phyloP scores from a whole-genome alignment of 78 protist species.

The Dictyostelium intermedium region DNA sequence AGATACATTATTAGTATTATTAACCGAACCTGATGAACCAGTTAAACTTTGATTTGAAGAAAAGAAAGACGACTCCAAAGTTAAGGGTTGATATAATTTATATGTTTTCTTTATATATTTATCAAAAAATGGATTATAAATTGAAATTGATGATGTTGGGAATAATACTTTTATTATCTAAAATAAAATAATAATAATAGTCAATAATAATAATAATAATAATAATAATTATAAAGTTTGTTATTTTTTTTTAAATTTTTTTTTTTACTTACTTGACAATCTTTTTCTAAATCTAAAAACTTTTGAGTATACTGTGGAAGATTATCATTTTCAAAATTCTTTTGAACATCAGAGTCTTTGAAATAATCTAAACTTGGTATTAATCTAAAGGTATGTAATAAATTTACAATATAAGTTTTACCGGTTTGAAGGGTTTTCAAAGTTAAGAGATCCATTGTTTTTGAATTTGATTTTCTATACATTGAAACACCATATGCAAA shows the following conservation, averaged over 20 bases:
- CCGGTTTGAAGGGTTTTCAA: constrained; percentile 37
- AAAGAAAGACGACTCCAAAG: constrained; percentile 45
- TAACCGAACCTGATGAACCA: background rate
- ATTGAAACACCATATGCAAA: constrained; percentile 67
- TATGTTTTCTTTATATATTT: background rate
- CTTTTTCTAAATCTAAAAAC: constrained; percentile 32
- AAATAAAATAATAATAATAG: too few relatives aligned
- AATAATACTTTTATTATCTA: constrained; percentile 40
- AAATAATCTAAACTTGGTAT: constrained; percentile 40
- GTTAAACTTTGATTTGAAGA: background rate
- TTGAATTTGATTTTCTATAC: constrained; percentile 23
- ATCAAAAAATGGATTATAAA: constrained; percentile 69
- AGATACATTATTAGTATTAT: background rate
- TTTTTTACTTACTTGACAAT: constrained; percentile 34
- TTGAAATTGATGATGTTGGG: constrained; percentile 49
- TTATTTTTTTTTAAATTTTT: background rate
- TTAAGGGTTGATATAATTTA: constrained; percentile 32
- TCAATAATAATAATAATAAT: background rate
- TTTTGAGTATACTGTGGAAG: background rate
- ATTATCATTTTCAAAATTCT: constrained; percentile 14
- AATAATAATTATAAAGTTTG: too few relatives aligned
- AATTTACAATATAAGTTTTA: constrained; percentile 40
- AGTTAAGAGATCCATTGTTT: constrained; percentile 64
- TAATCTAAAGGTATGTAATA: constrained; percentile 42
- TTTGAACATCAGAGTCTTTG: constrained; percentile 25